Percentiles rank a stretch among this genome's conserved stretches.
Evolutionary conservation across 1,139 yeast genomes (phyloP).

Genomic region (Pichia sp.): DNA sequence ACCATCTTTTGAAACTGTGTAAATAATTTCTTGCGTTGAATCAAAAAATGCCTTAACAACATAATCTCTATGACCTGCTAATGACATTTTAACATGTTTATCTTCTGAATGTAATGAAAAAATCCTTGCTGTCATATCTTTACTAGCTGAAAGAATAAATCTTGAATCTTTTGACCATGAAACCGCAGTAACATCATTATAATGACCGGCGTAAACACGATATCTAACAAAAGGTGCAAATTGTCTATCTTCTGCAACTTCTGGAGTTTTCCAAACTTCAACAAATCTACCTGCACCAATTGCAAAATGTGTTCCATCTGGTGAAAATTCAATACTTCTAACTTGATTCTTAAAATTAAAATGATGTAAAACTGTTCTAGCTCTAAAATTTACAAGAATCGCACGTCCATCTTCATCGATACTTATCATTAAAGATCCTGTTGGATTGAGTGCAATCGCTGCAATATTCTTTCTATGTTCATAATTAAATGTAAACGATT

Average conservation of each 20-base stretch:
- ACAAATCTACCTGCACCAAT: slow-evolving; percentile 75
- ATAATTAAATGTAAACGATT: slow-evolving; percentile 82
- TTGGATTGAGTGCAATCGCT: slow-evolving; percentile 75
- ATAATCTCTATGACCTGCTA: slow-evolving; percentile 89
- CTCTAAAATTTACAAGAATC: slow-evolving; percentile 74
- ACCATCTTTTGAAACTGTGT: slow-evolving; percentile 91
- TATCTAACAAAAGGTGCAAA: slow-evolving; percentile 95
- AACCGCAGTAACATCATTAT: slow-evolving; percentile 68
- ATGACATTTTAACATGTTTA: slow-evolving; percentile 72
- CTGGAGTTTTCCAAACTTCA: slow-evolving; percentile 95
- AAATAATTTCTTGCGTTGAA: slow-evolving; percentile 77
- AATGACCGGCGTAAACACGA: slow-evolving; percentile 89
- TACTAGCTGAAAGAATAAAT: slow-evolving; percentile 78
- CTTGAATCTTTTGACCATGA: slow-evolving; percentile 91
- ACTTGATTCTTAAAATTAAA: slow-evolving; percentile 86
- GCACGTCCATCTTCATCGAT: slow-evolving; percentile 94
- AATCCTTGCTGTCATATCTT: slow-evolving; percentile 85
- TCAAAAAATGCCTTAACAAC: slow-evolving; percentile 86
- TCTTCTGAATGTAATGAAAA: slow-evolving; percentile 74
- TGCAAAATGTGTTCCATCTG: slow-evolving; percentile 85
- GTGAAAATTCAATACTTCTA: slow-evolving; percentile 71
- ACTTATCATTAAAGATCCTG: slow-evolving; percentile 73
- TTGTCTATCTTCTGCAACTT: slow-evolving; percentile 63
- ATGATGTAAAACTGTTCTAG: slow-evolving; percentile 88
- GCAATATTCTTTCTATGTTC: slow-evolving; percentile 87